Conservation (phyloP, 2,329 filamentous ascomycete genomes). For the Aspergillus luchuensis region DNA sequence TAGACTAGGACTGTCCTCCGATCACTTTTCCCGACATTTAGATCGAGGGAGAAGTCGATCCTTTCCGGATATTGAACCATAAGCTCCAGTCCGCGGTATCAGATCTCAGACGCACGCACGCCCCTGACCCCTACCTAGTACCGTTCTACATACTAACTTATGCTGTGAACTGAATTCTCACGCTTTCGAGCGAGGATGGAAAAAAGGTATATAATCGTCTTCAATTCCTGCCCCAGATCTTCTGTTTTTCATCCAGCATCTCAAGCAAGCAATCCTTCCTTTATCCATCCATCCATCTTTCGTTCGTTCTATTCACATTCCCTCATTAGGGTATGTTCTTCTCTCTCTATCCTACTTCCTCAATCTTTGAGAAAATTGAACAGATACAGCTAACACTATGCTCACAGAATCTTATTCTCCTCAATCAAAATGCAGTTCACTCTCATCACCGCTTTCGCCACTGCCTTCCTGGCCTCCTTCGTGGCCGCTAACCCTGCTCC, state of each 20-base stretch:
- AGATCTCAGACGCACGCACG: background rate
- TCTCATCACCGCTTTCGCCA: background rate
- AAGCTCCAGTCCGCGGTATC: constrained; percentile 4
- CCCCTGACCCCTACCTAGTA: background rate
- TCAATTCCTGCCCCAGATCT: background rate
- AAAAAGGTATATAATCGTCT: background rate
- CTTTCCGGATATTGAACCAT: background rate
- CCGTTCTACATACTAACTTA: background rate
- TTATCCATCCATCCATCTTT: background rate
- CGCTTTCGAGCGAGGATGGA: background rate
- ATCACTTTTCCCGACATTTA: background rate
- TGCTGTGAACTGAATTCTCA: background rate
- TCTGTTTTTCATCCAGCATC: background rate
- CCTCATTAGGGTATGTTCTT: background rate
- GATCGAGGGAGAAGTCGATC: background rate
- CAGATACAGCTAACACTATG: background rate
- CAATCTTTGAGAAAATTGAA: no score
- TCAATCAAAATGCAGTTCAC: background rate
- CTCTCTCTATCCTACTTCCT: no score
- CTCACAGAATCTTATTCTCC: background rate
- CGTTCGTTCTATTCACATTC: background rate
- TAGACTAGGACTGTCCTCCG: background rate
- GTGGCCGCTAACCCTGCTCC: background rate
- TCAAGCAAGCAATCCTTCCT: background rate
- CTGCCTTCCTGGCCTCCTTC: background rate